These are phyloP conservation scores for Solanum pinnatisectum DNA, from an alignment of 257 asterid species.

Conservation along the genomic window DNA sequence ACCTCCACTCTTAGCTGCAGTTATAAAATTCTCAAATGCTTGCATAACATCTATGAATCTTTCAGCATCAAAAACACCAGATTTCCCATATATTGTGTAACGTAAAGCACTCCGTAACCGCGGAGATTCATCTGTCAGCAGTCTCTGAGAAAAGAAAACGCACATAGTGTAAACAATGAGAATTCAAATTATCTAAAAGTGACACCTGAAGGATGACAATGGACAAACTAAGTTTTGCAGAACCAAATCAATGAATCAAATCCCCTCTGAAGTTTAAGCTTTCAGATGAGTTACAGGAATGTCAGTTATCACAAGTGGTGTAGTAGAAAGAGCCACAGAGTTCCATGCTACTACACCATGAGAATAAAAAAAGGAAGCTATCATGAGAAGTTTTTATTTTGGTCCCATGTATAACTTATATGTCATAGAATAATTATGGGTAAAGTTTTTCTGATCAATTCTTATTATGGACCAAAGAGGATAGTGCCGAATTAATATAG, in stretches of 20 bases:
- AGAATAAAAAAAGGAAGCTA: not conserved
- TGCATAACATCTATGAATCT: constrained; percentile 98
- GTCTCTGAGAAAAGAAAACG: constrained; percentile 42
- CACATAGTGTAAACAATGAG: not conserved
- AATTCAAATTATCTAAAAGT: not conserved
- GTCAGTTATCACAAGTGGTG: not conserved
- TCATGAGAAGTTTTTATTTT: not conserved
- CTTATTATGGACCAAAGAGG: not conserved
- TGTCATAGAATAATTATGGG: not conserved
- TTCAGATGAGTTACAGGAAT: not conserved
- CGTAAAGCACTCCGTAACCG: constrained; percentile 81
- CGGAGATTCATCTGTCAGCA: constrained; percentile 95
- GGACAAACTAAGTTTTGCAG: not conserved
- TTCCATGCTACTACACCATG: not conserved
- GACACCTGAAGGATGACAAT: not conserved
- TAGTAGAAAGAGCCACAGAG: not conserved
- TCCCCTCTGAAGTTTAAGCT: not conserved
- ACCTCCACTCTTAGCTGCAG: constrained; percentile 99
- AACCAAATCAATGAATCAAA: not conserved
- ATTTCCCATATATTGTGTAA: constrained; percentile 87
- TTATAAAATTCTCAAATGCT: constrained; percentile 95
- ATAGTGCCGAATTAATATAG: not conserved
- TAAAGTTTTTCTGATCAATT: not conserved
- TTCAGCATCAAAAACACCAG: constrained; percentile 95
- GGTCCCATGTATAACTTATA: not conserved